Conservation (phyloP, 169 alveolate species). For the Plasmodium blacklocki region DNA sequence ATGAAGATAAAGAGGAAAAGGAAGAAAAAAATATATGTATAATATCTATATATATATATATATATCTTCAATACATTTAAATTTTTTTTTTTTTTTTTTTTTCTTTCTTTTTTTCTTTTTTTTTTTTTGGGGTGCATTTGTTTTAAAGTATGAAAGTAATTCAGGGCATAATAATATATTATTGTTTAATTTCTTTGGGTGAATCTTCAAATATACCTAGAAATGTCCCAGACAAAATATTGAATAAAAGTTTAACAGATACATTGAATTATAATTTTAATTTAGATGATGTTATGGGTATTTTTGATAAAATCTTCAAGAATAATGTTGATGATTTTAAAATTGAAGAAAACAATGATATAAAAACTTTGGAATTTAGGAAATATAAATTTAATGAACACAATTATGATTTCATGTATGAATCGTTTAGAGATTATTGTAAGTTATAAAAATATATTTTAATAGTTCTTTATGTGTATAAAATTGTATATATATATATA, state of each 20-base stretch:
- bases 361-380: constrained; percentile 37
- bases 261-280: constrained; percentile 37
- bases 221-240: constrained; percentile 2
- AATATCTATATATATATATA: too few species aligned
- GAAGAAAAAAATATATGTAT: too few species aligned
- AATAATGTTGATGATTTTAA: constrained; percentile 51
- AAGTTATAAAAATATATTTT: constrained; percentile 11
- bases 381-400: constrained; percentile 19
- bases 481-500: not conserved
- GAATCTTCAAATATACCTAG: constrained; percentile 7
- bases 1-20: too few species aligned
- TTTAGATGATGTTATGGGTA: constrained; percentile 57
- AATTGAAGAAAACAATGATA: constrained; percentile 54
- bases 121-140: constrained; percentile 1
- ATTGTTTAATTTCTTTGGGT: constrained; percentile 5
- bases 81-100: not conserved
- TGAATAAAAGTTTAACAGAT: constrained; percentile 56
- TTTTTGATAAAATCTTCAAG: constrained; percentile 65
- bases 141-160: constrained; percentile 30
- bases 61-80: too few species aligned
- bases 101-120: not conserved
- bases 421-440: constrained; percentile 67
- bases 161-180: not conserved
- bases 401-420: constrained; percentile 34
- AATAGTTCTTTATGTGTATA: not conserved